Evolutionary conservation across 305 asterid species (phyloP).

Genomic region (Plantago coronopus): DNA sequence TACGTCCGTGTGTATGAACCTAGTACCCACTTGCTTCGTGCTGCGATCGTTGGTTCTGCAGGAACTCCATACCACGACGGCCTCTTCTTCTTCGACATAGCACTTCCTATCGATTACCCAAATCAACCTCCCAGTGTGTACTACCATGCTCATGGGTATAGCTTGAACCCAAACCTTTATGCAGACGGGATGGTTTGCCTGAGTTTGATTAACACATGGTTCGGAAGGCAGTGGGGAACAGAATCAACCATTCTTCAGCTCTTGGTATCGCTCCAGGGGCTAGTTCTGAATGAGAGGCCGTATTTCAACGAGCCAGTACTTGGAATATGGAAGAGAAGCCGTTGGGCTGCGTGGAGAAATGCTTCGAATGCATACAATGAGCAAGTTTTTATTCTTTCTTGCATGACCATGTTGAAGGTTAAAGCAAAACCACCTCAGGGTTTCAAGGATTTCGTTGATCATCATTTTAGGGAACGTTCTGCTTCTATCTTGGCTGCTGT

Average conservation of each 20-base stretch:
- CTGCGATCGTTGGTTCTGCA: slow-evolving; percentile 41
- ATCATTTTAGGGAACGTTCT: slow-evolving; percentile 26
- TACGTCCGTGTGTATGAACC: slow-evolving; percentile 42
- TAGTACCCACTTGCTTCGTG: slow-evolving; percentile 46
- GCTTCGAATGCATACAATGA: slow-evolving; percentile 28
- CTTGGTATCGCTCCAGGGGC: slow-evolving; percentile 50
- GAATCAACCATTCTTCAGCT: slow-evolving; percentile 46
- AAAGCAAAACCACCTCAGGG: slow-evolving; percentile 29
- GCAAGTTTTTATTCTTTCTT: slow-evolving; percentile 30
- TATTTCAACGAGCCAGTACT: slow-evolving; percentile 41
- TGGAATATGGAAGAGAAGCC: neutral
- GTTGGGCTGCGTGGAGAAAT: neutral
- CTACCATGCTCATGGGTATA: slow-evolving; percentile 41
- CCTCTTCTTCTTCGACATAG: slow-evolving; percentile 55
- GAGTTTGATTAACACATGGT: slow-evolving; percentile 52
- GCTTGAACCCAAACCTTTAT: slow-evolving; percentile 48
- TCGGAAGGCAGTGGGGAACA: slow-evolving; percentile 29
- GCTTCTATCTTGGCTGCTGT: slow-evolving; percentile 23
- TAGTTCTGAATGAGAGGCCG: slow-evolving; percentile 42
- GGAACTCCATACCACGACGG: slow-evolving; percentile 56
- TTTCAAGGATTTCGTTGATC: slow-evolving; percentile 32
- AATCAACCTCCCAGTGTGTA: slow-evolving; percentile 35
- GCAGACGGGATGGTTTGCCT: slow-evolving; percentile 35
- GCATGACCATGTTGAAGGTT: slow-evolving; percentile 31
- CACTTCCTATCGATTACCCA: slow-evolving; percentile 42